These are phyloP conservation scores for Diaporthe caulivora DNA, from an alignment of 2,329 filamentous ascomycete genomes.

Conservation along the genomic window DNA sequence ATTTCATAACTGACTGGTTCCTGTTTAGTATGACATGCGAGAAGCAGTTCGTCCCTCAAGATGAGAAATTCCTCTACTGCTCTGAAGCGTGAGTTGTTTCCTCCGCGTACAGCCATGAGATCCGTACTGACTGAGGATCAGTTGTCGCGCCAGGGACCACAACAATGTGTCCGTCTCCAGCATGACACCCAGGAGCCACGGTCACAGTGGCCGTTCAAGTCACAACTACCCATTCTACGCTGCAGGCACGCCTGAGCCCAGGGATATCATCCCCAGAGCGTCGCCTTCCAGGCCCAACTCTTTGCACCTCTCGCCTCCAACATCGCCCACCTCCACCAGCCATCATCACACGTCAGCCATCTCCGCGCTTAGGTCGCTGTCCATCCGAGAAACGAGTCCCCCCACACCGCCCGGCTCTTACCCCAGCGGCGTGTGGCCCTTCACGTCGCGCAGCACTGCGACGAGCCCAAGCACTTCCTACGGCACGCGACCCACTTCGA, in stretches of 20 bases:
- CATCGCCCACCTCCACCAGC: constrained; percentile 57
- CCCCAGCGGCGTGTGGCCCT: constrained; percentile 64
- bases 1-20: constrained; percentile 46
- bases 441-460: constrained; percentile 60
- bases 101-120: constrained; percentile 30
- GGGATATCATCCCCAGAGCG: constrained; percentile 73
- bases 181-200: constrained; percentile 41
- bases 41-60: constrained; percentile 72
- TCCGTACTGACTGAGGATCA: constrained; percentile 47
- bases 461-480: constrained; percentile 68
- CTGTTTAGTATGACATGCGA: constrained; percentile 72
- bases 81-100: constrained; percentile 67
- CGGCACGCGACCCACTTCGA: constrained; percentile 53
- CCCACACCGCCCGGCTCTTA: constrained; percentile 62
- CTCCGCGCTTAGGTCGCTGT: constrained; percentile 67
- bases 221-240: constrained; percentile 60
- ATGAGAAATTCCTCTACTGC: constrained; percentile 71
- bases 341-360: constrained; percentile 65
- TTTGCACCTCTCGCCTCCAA: constrained; percentile 67
- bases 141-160: constrained; percentile 68
- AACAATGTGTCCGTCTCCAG: constrained; percentile 48
- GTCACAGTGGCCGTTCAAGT: constrained; percentile 33
- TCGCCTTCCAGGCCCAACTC: constrained; percentile 72
- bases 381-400: constrained; percentile 66
- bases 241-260: constrained; percentile 62